Percentiles rank a stretch among this genome's conserved stretches.
phyloP scores from a whole-genome alignment of 352 stramenopile genomes.

The Poterioochromonas sp. region DNA sequence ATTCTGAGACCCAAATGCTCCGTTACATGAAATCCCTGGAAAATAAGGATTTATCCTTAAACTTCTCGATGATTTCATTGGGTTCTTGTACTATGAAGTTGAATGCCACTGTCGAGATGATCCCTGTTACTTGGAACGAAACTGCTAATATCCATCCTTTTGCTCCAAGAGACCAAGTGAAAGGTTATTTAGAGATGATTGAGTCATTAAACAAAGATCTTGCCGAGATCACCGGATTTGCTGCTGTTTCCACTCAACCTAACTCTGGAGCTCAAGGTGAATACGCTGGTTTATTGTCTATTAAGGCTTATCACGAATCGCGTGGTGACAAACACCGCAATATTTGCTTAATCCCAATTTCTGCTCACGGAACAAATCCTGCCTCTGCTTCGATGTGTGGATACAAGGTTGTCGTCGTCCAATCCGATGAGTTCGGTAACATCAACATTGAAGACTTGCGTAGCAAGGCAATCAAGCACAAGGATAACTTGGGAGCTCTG shows the following conservation, averaged over 20 bases:
- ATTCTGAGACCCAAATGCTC: constrained; percentile 90
- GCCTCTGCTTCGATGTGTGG: constrained; percentile 73
- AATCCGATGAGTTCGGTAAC: constrained; percentile 89
- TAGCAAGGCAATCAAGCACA: constrained; percentile 87
- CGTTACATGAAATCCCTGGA: constrained; percentile 96
- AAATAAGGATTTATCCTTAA: constrained; percentile 96
- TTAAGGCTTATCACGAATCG: constrained; percentile 85
- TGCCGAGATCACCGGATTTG: constrained; percentile 95
- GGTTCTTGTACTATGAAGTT: constrained; percentile 99
- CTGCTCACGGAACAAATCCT: constrained; percentile 96
- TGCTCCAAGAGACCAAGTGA: constrained; percentile 79
- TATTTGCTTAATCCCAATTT: constrained; percentile 95
- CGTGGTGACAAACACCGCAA: constrained; percentile 85
- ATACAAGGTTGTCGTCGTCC: constrained; percentile 82
- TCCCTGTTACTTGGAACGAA: constrained; percentile 90
- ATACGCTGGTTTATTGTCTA: constrained; percentile 90
- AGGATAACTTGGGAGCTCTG: constrained; percentile 86
- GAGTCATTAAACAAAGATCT: constrained; percentile 87
- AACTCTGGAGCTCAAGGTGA: constrained; percentile 94
- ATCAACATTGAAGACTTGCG: constrained; percentile 88
- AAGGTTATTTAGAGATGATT: constrained; percentile 94
- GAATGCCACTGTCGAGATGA: constrained; percentile 92
- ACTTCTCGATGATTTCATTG: constrained; percentile 98
- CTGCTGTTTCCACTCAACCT: constrained; percentile 89
- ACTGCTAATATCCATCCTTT: constrained; percentile 97